A percentile compares a stretch with the other conserved stretches of the same genome.
These are phyloP conservation scores for Mangifera indica DNA, from an alignment of 345 rosid species.

Conservation along the genomic window DNA sequence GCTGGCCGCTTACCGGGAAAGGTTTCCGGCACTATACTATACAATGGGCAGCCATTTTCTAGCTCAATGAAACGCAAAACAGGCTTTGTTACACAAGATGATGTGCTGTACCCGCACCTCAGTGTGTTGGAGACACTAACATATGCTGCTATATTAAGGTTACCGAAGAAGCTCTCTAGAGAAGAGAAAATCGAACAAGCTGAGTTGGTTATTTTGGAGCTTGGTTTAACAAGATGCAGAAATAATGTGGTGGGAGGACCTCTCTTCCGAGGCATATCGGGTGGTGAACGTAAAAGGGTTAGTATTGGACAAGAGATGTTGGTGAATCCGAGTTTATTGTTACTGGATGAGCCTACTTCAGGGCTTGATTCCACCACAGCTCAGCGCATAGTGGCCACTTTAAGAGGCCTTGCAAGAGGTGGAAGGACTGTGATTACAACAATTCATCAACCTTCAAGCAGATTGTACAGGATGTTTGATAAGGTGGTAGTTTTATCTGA, in stretches of 20 bases:
- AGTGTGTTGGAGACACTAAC: constrained; percentile 78
- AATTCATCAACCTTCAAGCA: constrained; percentile 88
- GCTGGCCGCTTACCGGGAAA: constrained; percentile 73
- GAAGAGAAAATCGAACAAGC: constrained; percentile 70
- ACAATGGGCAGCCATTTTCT: constrained; percentile 62
- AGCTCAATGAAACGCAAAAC: constrained; percentile 75
- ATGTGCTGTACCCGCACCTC: constrained; percentile 79
- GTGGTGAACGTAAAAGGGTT: constrained; percentile 93
- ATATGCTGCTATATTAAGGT: constrained; percentile 67
- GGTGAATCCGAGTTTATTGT: constrained; percentile 80
- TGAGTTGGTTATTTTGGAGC: constrained; percentile 60
- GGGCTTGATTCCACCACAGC: constrained; percentile 94
- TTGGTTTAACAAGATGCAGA: constrained; percentile 66
- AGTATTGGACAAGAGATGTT: constrained; percentile 89
- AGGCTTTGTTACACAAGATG: constrained; percentile 85
- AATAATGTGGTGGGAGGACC: constrained; percentile 72
- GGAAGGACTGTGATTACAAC: constrained; percentile 81
- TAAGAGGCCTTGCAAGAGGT: constrained; percentile 60
- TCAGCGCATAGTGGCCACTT: constrained; percentile 59
- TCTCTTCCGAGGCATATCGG: constrained; percentile 75
- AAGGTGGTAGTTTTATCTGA: constrained; percentile 77
- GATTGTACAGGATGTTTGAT: constrained; percentile 80
- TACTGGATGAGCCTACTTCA: constrained; percentile 90
- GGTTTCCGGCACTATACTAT: constrained; percentile 59
- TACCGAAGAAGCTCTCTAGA: constrained; percentile 57